Base-by-base conservation (phyloP, 345 rosid species). In the Trapa incisa region DNA sequence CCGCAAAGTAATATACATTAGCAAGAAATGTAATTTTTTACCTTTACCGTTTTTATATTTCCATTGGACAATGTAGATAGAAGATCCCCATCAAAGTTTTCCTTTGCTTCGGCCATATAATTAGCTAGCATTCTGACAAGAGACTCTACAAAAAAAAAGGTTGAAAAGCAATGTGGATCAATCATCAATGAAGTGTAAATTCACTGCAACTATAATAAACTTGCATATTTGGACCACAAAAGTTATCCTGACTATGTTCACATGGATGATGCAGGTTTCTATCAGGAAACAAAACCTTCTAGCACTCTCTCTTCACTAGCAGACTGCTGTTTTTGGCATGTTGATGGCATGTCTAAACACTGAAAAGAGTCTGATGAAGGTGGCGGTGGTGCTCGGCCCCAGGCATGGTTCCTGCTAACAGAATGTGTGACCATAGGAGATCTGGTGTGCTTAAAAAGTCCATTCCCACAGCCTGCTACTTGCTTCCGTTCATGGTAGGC, bases 401-500 rank as follows among this genome's bases (percentile, higher is more conserved):
- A 61, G 3, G 75, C 67, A 66, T 75, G 70, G 68, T 66, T 71
- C 81, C 77, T 75, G 73, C 61, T 65, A 22, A 83, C 73, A 74
- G 89, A 79, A 61, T 73, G 82, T 81, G 74, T 71, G 73, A 81
- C 81, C 75, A 81, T 62, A 0, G 95, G 95, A 68, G 95, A 83
- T 71, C 83, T 88, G 29, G 71, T 42, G 50, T 80, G 91, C 80
- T 81, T 94, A 74, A 75, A 75, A 67, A 53, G 66, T 68, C 86
- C 89, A 78, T 84, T 84, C 37, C 84, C 86, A 65, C 75, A 67
- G 71, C 71, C 79, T 53, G 68, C 74, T 62, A 83, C 37, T 64
- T 66, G 84, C 84, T 91, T 91, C 75, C 75, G 66, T 70, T 94
- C 99, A 61, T 88, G 83, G 73, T 83, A 86, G 37, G 78, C 72